Evolutionary conservation across 1,284 basidiomycete species (phyloP).

Genomic region (Pyrrhoderma lamaoense): DNA sequence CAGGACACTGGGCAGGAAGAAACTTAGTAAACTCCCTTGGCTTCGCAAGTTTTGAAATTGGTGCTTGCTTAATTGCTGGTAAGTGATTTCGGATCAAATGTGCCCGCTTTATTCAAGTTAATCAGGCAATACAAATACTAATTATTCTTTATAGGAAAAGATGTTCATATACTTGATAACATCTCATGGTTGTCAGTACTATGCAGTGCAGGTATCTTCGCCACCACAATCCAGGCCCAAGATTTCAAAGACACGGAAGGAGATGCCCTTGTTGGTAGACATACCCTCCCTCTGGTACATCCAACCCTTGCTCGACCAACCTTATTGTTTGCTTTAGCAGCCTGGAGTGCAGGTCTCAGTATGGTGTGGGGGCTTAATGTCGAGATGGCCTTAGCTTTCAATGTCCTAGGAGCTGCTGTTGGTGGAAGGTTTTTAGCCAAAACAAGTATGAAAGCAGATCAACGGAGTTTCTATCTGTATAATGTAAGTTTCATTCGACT

Average conservation of each 20-base stretch:
- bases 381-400: neutral
- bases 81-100: constrained; percentile 12
- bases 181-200: constrained; percentile 23
- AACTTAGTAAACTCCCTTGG: constrained; percentile 33
- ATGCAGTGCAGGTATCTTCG: constrained; percentile 27
- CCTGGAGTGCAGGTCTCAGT: constrained; percentile 26
- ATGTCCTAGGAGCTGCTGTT: constrained; percentile 5
- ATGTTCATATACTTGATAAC: constrained; percentile 16
- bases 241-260: constrained; percentile 38
- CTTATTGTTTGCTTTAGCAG: constrained; percentile 22
- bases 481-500: constrained; percentile 10
- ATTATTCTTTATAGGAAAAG: neutral
- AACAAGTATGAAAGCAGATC: constrained; percentile 6
- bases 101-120: neutral
- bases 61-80: constrained; percentile 34
- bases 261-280: constrained; percentile 30
- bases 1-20: constrained; percentile 32
- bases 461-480: constrained; percentile 12
- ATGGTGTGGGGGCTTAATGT: constrained; percentile 16
- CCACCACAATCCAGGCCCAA: constrained; percentile 34
- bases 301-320: constrained; percentile 21
- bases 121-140: constrained; percentile 1
- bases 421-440: constrained; percentile 7
- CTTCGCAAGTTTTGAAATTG: constrained; percentile 32
- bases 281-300: constrained; percentile 33